A percentile compares a stretch with the other conserved stretches of the same genome.
Conservation (phyloP, 495 filamentous ascomycete species). For the Xylaria nigripes region DNA sequence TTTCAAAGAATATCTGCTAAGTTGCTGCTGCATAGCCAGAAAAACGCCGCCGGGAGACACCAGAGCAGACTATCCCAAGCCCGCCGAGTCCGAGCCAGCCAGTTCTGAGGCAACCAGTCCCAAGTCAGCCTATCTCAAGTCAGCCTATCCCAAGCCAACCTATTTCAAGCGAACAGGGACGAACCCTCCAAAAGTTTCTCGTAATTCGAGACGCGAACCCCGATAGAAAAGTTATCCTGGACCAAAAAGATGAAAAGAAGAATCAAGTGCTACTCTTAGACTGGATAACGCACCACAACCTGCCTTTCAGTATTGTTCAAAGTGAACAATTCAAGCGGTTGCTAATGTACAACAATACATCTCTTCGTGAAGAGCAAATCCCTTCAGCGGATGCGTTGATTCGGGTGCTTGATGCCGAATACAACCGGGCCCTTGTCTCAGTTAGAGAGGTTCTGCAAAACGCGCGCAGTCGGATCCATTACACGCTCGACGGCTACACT, state of each 20-base stretch:
- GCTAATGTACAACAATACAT: not conserved
- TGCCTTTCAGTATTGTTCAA: not conserved
- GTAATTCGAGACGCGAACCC: not conserved
- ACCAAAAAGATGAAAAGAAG: not conserved
- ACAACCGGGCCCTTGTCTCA: not conserved
- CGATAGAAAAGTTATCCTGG: not conserved
- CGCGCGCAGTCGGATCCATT: not conserved
- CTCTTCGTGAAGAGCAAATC: not conserved
- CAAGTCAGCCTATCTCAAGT: not conserved
- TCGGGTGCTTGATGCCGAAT: not conserved
- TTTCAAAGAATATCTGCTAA: not conserved
- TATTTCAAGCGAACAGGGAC: not conserved
- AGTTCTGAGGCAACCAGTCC: not conserved
- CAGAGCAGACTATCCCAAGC: not conserved
- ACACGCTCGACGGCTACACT: not conserved
- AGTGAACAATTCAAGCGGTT: not conserved
- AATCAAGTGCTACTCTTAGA: not conserved
- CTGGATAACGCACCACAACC: not conserved
- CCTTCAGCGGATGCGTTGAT: not conserved
- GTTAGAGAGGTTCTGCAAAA: not conserved
- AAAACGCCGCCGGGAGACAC: not conserved
- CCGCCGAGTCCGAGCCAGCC: not conserved
- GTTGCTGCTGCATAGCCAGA: not conserved
- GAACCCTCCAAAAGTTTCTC: not conserved
- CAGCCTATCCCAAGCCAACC: not conserved